Evolutionary conservation across 306 rosid species (phyloP), one percentile per base, ranked within the genome.

Genomic region (Sicyos baderoa): DNA sequence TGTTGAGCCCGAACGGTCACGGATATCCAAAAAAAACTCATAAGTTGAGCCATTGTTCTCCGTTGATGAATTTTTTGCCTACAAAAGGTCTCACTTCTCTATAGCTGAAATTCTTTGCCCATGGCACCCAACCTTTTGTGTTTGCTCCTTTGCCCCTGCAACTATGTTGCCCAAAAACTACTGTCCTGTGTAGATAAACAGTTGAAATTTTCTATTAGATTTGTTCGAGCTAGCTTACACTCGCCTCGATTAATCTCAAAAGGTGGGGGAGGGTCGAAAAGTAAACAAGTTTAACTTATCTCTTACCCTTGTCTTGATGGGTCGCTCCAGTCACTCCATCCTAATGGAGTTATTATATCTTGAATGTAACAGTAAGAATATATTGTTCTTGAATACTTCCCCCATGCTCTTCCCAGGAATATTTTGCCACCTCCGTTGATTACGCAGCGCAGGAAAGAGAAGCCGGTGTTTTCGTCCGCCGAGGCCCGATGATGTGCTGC

Each of bases 381-480:
- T 60, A 93, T 67, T 14, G 79, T 62, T 84, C 97, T 86, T 60
- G 98, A 83, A 59, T 88, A 88, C 44, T 76, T 63, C 2, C 96
- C 98, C 98, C 98, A 93, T 37, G 98, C 98, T 81, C 97, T 81
- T 17, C 94, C 98, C 77, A 93, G 82, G 74, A 50, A 78, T 56
- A 88, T 77, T 18, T 57, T 72, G 3, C 96, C 97, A 1, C 79
- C 78, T 75, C 99, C 99, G 29, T 54, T 71, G 63, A 93, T 83
- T 42, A 37, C 67, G 71, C 99, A 88, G 15, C 79, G 78, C 1
- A 90, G 86, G 48, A 93, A 93, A 5, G 96, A 93, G 79, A 93
- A 90, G 2, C 95, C 89, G 2, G 97, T 76, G 16, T 83, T 80
- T 44, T 91, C 85, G 10, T 58, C 0, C 11, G 86, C 73, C 7